Base-by-base conservation (phyloP, 176 grass and related monocot genomes). In the Oryza glumipatula region DNA sequence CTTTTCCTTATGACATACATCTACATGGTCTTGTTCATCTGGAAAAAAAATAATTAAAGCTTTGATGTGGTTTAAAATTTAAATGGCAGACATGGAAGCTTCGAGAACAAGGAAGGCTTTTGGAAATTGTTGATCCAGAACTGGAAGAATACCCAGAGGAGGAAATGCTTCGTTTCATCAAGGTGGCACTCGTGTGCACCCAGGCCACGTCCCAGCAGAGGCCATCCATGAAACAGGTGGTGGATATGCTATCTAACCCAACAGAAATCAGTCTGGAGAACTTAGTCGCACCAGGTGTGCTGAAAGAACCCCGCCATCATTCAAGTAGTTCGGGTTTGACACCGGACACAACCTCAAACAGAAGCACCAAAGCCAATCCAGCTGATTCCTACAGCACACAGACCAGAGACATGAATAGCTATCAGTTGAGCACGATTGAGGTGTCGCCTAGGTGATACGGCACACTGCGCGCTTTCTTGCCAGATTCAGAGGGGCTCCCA, bases 151-250 rank as follows among this genome's bases (percentile, higher is more conserved):
- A 92, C 69, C 63, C 90, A 65, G 82, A 88, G 78, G 86, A 92
- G 78, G 60, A 92, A 35, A 38, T 83, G 13, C 86, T 92, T 67
- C 86, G 68, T 88, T 92, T 92, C 82, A 86, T 92, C 86, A 92
- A 88, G 79, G 90, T 92, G 74, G 90, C 86, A 79, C 63, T 92
- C 22, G 11, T 92, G 39, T 92, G 90, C 17, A 92, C 90, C 17
- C 90, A 92, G 65, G 90, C 86, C 74, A 92, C 90, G 0, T 77
- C 90, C 1, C 86, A 88, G 30, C 90, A 92, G 83, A 88, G 90
- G 68, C 90, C 90, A 78, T 83, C 86, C 48, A 92, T 92, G 90
- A 86, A 88, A 22, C 82, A 86, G 67, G 90, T 92, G 65, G 82
- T 88, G 38, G 69, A 83, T 69, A 92, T 92, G 90, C 61, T 92